Percentiles rank a stretch among this genome's conserved stretches.
These are phyloP conservation scores for Coniochaeta hoffmannii DNA, from an alignment of 2,329 filamentous ascomycete species.

Conservation along the genomic window DNA sequence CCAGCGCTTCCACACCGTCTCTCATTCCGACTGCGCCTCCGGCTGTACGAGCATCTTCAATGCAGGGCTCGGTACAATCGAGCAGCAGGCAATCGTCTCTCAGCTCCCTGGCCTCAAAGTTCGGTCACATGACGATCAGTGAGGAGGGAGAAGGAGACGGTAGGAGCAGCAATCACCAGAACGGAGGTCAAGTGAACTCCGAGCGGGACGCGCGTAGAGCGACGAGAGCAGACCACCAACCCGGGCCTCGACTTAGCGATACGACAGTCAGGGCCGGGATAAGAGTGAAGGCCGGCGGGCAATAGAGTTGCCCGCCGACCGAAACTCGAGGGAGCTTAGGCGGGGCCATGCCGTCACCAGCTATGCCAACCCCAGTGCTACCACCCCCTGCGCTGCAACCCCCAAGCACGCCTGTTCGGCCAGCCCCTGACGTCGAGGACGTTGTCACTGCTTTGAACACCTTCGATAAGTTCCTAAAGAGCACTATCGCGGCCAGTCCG, in stretches of 20 bases:
- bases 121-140: slow-evolving; percentile 31
- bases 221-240: slow-evolving; percentile 12
- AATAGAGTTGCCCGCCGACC: not conserved
- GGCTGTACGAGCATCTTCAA: slow-evolving; percentile 1
- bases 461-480: slow-evolving; percentile 18
- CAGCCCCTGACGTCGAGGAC: not conserved
- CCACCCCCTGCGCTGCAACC: not conserved
- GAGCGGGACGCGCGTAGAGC: slow-evolving; percentile 15
- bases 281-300: not conserved
- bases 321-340: not conserved
- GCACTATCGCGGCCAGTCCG: slow-evolving; percentile 21
- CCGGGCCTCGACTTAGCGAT: not conserved
- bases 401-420: not conserved
- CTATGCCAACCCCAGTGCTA: not conserved
- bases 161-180: slow-evolving; percentile 7
- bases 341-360: not conserved
- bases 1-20: not conserved
- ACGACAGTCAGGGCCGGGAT: not conserved
- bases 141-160: slow-evolving; percentile 16
- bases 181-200: slow-evolving; percentile 41
- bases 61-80: slow-evolving; percentile 15
- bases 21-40: not conserved
- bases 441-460: slow-evolving; percentile 11
- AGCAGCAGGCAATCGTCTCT: slow-evolving; percentile 36
- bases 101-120: slow-evolving; percentile 18